Conservation (phyloP, 2,329 filamentous ascomycete species). For the Stemphylium vesicarium region DNA sequence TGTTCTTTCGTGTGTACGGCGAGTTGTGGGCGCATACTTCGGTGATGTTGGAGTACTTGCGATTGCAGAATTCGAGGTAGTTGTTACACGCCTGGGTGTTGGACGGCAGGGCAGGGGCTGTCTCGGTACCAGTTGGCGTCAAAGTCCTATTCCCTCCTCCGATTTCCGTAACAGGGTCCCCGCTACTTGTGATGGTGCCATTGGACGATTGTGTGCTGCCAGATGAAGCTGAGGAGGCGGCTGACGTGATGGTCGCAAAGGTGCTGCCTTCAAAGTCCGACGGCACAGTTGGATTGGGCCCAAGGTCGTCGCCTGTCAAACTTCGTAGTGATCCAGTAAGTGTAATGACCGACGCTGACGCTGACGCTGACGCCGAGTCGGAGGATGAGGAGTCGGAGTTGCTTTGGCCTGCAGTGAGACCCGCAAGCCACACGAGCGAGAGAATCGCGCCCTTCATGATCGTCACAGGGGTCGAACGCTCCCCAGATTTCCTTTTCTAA, state of each 20-base stretch:
- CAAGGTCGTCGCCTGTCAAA: conserved; percentile 26
- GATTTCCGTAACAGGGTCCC: conserved; percentile 35
- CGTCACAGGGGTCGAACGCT: conserved; percentile 11
- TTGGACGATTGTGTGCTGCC: conserved; percentile 29
- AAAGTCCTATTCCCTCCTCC: conserved; percentile 36
- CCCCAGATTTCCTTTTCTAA: not conserved
- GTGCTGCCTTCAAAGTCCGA: conserved; percentile 39
- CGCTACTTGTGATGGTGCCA: conserved; percentile 14
- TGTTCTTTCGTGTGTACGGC: conserved; percentile 44
- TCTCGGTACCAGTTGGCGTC: conserved; percentile 30
- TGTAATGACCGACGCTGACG: conserved; percentile 32
- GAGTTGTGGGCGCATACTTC: conserved; percentile 51
- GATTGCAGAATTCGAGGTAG: conserved; percentile 49
- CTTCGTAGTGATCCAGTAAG: conserved; percentile 29
- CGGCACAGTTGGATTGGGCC: conserved; percentile 34
- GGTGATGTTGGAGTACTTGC: conserved; percentile 52
- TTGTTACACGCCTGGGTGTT: conserved; percentile 53
- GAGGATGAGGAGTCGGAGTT: conserved; percentile 14
- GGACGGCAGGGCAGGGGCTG: conserved; percentile 37
- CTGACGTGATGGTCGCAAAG: conserved; percentile 28
- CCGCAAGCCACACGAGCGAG: conserved; percentile 32
- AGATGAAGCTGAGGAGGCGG: conserved; percentile 15
- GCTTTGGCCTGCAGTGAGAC: conserved; percentile 31
- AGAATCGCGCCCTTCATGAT: conserved; percentile 32
- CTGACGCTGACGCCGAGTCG: conserved; percentile 9